Evolutionary conservation across 228 moss, liverwort and hornwort species (phyloP), one percentile per base, ranked within the genome.

Genomic region (Sphagnum fallax): DNA sequence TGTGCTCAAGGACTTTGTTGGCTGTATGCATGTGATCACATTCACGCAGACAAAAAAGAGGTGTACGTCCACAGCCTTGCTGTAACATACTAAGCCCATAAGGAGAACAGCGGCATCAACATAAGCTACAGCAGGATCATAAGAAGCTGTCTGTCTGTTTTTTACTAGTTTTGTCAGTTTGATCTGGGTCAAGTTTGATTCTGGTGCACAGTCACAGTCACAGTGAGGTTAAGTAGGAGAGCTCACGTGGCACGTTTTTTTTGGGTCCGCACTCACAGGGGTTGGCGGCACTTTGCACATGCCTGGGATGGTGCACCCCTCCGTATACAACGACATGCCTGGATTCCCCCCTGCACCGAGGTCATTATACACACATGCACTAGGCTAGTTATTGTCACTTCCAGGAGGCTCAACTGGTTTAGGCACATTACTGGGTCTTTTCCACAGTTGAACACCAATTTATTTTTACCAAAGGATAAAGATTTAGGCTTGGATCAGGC

Each of bases 271-370:
- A 84, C 89, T 75, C 91, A 91, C 91, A 94, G 94, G 94, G 88
- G 89, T 94, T 84, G 91, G 86, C 89, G 94, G 82, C 91, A 91
- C 94, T 86, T 84, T 91, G 83, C 91, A 91, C 94, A 88, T 91
- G 88, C 84, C 84, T 88, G 91, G 94, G 81, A 89, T 89, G 86
- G 89, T 86, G 88, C 94, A 89, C 76, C 74, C 83, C 83, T 89
- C 89, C 79, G 81, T 88, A 74, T 89, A 83, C 91, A 94, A 88
- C 94, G 91, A 94, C 86, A 88, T 89, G 84, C 79, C 79, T 88
- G 94, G 94, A 70, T 91, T 88, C 72, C 91, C 89, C 76, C 82
- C 89, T 88, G 79, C 84, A 84, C 86, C 74, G 83, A 94, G 94
- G 94, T 94, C 91, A 94, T 74, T 79, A 63, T 79, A 76, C 79